A percentile compares a stretch with the other conserved stretches of the same genome.
Evolutionary conservation across 257 asterid species (phyloP).

Genomic region (Anisodus tanguticus): DNA sequence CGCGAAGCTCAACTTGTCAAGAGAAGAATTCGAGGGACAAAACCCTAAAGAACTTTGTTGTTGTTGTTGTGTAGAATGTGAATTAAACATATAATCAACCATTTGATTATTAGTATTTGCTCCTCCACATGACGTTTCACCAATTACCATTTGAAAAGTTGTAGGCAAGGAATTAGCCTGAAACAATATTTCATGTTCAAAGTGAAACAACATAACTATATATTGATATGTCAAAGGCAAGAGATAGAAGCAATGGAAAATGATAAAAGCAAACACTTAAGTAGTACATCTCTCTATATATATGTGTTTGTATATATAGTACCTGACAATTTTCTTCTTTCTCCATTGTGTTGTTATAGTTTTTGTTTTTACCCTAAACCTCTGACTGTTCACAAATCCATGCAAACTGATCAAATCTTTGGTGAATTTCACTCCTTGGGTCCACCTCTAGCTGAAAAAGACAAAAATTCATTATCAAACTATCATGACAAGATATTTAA

Average conservation of each 20-base stretch:
- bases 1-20: conserved; percentile 80
- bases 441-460: conserved; percentile 50
- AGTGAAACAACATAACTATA: conserved; percentile 44
- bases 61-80: conserved; percentile 31
- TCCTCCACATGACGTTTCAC: conserved; percentile 40
- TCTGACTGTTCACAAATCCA: conserved; percentile 41
- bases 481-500: conserved; percentile 17
- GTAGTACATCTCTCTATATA: background rate
- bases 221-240: conserved; percentile 20
- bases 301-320: conserved; percentile 30
- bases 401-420: conserved; percentile 35
- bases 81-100: conserved; percentile 68
- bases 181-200: conserved; percentile 39
- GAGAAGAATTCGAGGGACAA: conserved; percentile 48
- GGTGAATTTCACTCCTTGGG: conserved; percentile 43
- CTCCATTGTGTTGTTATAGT: conserved; percentile 52
- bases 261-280: conserved; percentile 6
- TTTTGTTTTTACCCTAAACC: conserved; percentile 34
- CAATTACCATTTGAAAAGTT: conserved; percentile 45
- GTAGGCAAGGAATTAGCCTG: conserved; percentile 51
- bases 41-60: conserved; percentile 38
- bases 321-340: conserved; percentile 71
- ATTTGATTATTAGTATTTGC: conserved; percentile 40
- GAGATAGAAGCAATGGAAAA: conserved; percentile 5
- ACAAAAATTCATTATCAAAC: conserved; percentile 28